These are phyloP conservation scores for Plectosphaerella sp. DNA, from an alignment of 2,329 filamentous ascomycete genomes.

Conservation along the genomic window DNA sequence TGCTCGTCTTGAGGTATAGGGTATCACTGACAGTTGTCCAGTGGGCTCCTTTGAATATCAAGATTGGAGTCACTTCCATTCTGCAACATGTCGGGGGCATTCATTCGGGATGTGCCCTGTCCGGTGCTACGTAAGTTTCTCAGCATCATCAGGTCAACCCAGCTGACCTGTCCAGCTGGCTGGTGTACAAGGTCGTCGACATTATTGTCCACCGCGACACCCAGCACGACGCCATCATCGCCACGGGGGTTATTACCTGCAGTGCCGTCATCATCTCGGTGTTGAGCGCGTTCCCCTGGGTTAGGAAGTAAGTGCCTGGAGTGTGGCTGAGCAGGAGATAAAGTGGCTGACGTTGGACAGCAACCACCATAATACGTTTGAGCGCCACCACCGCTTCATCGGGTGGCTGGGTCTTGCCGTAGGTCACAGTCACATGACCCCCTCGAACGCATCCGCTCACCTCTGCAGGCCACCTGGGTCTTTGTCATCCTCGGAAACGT, in stretches of 20 bases:
- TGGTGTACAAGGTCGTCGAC: slow-evolving; percentile 32
- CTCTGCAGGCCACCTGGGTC: slow-evolving; percentile 26
- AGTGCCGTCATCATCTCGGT: slow-evolving; percentile 30
- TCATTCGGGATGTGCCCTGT: slow-evolving; percentile 34
- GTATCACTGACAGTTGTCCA: slow-evolving; percentile 18
- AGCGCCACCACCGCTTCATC: slow-evolving; percentile 35
- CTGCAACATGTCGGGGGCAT: slow-evolving; percentile 37
- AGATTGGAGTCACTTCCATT: slow-evolving; percentile 28
- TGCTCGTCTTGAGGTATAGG: background rate
- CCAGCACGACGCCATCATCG: slow-evolving; percentile 29
- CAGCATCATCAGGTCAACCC: background rate
- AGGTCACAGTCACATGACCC: slow-evolving; percentile 7
- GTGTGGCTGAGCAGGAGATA: background rate
- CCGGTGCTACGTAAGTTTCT: slow-evolving; percentile 26
- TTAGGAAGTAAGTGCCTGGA: slow-evolving; percentile 29
- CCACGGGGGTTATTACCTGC: slow-evolving; percentile 31
- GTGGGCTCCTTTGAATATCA: slow-evolving; percentile 32
- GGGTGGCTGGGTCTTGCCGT: slow-evolving; percentile 34
- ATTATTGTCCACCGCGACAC: slow-evolving; percentile 25
- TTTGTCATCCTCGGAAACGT: slow-evolving; percentile 32
- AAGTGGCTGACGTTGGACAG: slow-evolving; percentile 12
- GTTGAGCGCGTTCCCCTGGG: slow-evolving; percentile 34
- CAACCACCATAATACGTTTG: slow-evolving; percentile 35
- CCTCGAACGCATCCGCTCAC: background rate
- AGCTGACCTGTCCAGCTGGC: slow-evolving; percentile 22